Evolutionary conservation across 2,329 filamentous ascomycete species (phyloP), one percentile per base, ranked within the genome.

Genomic region (Botrytis sinoallii): DNA sequence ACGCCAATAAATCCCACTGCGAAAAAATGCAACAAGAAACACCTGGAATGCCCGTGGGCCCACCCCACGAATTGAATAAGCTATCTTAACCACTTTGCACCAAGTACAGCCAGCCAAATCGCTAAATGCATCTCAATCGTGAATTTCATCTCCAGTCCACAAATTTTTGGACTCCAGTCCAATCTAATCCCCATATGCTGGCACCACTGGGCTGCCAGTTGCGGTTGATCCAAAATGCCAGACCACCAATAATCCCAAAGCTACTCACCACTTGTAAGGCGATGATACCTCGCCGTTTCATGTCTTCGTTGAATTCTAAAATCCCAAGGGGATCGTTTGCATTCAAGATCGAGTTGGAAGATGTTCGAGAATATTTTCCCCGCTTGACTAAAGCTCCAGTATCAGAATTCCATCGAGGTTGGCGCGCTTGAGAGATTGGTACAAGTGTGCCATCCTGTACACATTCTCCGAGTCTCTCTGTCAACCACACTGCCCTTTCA

Each of bases 251-350:
- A 42, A 96, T 84, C 0, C 94, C 91, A 71, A 94, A 85, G 70
- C 92, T 90, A 22, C 93, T 92, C 35, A 95, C 82, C 9, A 97
- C 84, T 80, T 95, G 92, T 55, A 97, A 84, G 0, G 92, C 87
- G 65, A 92, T 82, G 84, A 90, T 90, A 0, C 92, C 88, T 64
- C 87, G 88, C 63, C 87, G 86, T 77, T 87, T 90, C 57, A 97
- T 79, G 52, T 89, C 88, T 32, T 92, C 89, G 4, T 89, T 88
- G 76, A 94, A 87, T 75, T 90, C 86, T 70, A 97, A 85, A 52
- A 97, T 82, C 0, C 94, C 94, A 0, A 97, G 85, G 0, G 95
- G 95, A 81, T 98, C 95, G 74, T 92, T 87, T 40, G 70, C 73
- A 74, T 81, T 78, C 14, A 80, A 52, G 14, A 46, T 57, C 10